Conservation (phyloP, 495 filamentous ascomycete species). For the Talaromyces ruber region DNA sequence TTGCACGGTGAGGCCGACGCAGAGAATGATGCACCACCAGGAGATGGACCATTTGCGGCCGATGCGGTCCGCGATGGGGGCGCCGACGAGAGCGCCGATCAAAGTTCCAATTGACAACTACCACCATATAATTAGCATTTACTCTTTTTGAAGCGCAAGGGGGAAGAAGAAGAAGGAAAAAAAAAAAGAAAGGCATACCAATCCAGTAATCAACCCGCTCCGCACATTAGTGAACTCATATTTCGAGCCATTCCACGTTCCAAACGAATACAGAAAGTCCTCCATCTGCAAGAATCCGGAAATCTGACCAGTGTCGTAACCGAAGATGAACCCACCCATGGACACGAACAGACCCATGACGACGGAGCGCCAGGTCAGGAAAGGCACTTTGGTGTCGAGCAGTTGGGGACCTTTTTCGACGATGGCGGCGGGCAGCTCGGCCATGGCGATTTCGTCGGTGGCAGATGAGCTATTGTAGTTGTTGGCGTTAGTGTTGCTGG, state of each 20-base stretch:
- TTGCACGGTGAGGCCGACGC: conserved; percentile 58
- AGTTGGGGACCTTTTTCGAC: conserved; percentile 3
- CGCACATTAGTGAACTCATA: conserved; percentile 41
- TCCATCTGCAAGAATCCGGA: conserved; percentile 54
- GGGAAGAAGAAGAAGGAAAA: too few relatives aligned
- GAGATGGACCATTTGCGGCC: conserved; percentile 47
- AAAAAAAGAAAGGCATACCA: conserved; percentile 27
- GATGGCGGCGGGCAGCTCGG: background rate
- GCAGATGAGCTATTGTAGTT: too few relatives aligned
- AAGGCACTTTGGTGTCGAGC: conserved; percentile 31
- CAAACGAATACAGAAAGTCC: conserved; percentile 40
- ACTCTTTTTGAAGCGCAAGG: too few relatives aligned
- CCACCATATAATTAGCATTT: background rate
- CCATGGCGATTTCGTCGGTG: background rate
- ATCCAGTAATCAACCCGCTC: conserved; percentile 44
- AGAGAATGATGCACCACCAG: conserved; percentile 51
- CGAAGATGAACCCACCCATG: conserved; percentile 61
- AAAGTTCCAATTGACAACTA: conserved; percentile 57
- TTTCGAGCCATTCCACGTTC: conserved; percentile 15
- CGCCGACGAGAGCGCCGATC: conserved; percentile 54
- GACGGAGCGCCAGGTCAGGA: conserved; percentile 35
- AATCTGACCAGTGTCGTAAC: conserved; percentile 44
- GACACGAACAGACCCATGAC: conserved; percentile 48
- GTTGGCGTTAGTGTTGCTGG: background rate
- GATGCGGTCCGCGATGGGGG: conserved; percentile 40